Base-by-base conservation (phyloP, 2,329 filamentous ascomycete species). In the Curvularia sp. region DNA sequence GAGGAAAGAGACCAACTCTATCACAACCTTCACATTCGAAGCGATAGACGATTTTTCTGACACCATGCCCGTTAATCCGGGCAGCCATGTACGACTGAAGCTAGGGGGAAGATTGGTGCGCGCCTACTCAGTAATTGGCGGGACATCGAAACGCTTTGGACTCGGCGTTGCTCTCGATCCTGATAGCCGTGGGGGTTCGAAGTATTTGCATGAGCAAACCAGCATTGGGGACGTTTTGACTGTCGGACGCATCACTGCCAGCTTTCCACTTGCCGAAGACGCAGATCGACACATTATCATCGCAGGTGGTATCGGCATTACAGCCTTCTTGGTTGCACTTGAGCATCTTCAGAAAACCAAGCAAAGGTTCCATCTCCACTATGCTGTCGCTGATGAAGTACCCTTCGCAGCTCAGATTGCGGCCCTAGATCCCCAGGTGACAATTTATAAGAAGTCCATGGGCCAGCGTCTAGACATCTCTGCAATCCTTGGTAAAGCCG, bases 231-330 rank as follows among this genome's bases (percentile, higher is more conserved):
- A 86, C 56, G 63, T 78, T 2, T 63, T 90, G 7, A 78, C 81
- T 8, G 80, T 85, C 1, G 80, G 83, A 2, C 79, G 80, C 30
- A 80, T 87, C 28, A 85, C 81, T 0, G 69, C 75, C 0, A 83
- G 80, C 41, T 80, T 87, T 23, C 80, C 80, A 1, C 72, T 81
- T 1, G 78, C 77, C 0, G 68, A 57, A 2, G 75, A 80, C 1
- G 84, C 84, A 7, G 85, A 84, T 61, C 80, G 84, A 49, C 87
- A 89, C 61, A 78, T 89, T 38, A 85, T 89, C 65, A 83, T 90
- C 28, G 86, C 82, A 0, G 87, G 85, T 9, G 88, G 87, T 0
- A 86, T 90, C 28, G 88, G 87, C 0, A 83, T 90, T 60, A 90
- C 88, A 1, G 87, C 87, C 0, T 89, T 89, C 61, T 67, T 90